Evolutionary conservation across 805 yeast genomes (phyloP), one percentile per base, ranked within the genome.

Genomic region (Ogataea chonburiensis): DNA sequence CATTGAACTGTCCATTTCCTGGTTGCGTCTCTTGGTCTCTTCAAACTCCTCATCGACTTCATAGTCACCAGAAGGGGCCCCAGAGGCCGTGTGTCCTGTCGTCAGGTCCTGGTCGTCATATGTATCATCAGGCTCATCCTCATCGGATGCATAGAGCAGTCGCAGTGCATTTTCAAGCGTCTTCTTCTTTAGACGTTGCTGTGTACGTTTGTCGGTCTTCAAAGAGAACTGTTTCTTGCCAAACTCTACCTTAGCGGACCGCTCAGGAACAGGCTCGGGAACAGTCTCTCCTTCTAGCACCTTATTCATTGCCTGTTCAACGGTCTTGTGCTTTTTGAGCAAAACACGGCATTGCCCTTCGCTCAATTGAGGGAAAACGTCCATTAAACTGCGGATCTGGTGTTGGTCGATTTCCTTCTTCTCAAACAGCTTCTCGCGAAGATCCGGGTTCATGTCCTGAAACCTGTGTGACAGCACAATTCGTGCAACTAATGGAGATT

Each of bases 51-150:
- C 45, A 8, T 48, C 47, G 8, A 55, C 65, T 21, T 56, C 66
- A 12, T 50, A 52, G 12, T 60, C 68, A n/a, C 56, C 65, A 23
- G 55, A 50, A 4, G 53, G 50, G 24, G 29, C 50, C n/a, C n/a
- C n/a, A 5, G 26, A 28, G 12, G 28, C 34, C 3, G 22, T 22
- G 3, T 24, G 36, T 9, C 30, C 29, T 3, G 57, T 52, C 0
- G 73, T 66, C 26, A 60, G 49, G 37, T 72, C 78, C 37, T 71
- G 71, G 26, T 77, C 86, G 39, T 71, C 77, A 52, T 80, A 75
- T 0, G 89, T 80, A 47, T 85, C 95, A 53, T 86, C 96, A 3
- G 82, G 79, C 49, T 86, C 95, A 56, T 86, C 95, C 46, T 86
- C 95, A 50, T 86, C 91, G 6, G 77, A 70, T 28, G 81, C 82